Evolutionary conservation across 805 yeast species (phyloP).

Genomic region (Komagataella pastoris): DNA sequence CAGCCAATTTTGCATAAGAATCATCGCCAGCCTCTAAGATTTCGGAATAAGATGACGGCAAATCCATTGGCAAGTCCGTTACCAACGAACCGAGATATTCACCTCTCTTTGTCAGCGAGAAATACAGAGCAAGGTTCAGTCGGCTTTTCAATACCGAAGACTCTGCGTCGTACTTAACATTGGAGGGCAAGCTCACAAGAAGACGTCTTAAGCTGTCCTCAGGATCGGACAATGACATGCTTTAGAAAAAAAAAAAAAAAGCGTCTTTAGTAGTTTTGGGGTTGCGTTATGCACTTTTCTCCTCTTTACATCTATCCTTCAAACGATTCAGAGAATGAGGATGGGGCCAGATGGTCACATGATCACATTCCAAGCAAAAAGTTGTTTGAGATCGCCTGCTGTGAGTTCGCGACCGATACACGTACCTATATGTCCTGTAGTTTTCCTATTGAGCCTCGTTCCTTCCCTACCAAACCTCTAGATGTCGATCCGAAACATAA

Average conservation of each 20-base stretch:
- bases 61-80: conserved; percentile 1
- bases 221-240: neutral
- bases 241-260: too few species aligned
- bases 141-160: neutral
- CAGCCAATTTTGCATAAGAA: neutral
- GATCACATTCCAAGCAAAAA: neutral
- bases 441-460: neutral
- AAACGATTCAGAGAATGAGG: too few species aligned
- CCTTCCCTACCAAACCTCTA: neutral
- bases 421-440: neutral
- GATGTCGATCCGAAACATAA: neutral
- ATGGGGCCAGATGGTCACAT: neutral
- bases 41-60: neutral
- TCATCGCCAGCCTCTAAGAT: neutral
- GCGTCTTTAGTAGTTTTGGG: neutral
- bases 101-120: conserved; percentile 24
- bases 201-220: neutral
- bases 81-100: conserved; percentile 10
- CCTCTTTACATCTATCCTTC: neutral
- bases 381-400: neutral
- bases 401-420: neutral
- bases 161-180: neutral
- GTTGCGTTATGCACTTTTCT: neutral
- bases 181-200: neutral
- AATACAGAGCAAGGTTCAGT: conserved; percentile 14